Evolutionary conservation across 2,329 filamentous ascomycete genomes (phyloP), one percentile per base, ranked within the genome.

Genomic region (Juglanconis oblonga): DNA sequence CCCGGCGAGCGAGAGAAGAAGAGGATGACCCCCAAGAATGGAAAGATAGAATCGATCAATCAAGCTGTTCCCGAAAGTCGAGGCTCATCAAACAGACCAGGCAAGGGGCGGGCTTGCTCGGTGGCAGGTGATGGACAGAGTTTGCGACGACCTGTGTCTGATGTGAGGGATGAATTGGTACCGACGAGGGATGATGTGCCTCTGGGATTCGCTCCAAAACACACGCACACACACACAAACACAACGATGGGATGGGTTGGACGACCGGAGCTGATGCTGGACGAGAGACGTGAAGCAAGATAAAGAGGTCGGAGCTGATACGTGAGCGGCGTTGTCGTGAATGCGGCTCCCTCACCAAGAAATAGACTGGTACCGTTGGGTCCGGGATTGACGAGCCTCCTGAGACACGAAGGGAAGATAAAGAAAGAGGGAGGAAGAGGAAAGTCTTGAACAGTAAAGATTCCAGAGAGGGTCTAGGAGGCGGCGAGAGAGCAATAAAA

Each of bases 401-500:
- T 69, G 68, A 67, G 66, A 67, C 68, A 68, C 62, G 68, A 67
- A 67, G 67, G 65, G 66, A 67, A 66, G 65, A 67, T 66, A 65
- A 65, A 66, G 66, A 69, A 70, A 70, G 69, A 71, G 68, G 72
- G 70, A 69, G 66, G 67, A 70, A 72, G 72, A 72, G 74, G 69
- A 73, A 73, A 73, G 71, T 76, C 72, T 75, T 74, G 73, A 72
- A 72, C 66, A 72, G 67, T 71, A 72, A 67, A 71, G 73, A 71
- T 68, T 72, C 72, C 72, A 70, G 62, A 66, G 73, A 69, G 70
- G 67, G 68, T 66, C 68, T 67, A 50, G 66, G 64, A 55, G 54
- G 52, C 45, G 59, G 52, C 52, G 47, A 52, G 32, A 44, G 58
- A 64, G 68, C 74, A 72, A 72, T 68, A 68, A 69, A 71, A 73